A percentile compares a stretch with the other conserved stretches of the same genome.
Conservation (phyloP, 176 grass and related monocot species). For the Eragrostis curvula region DNA sequence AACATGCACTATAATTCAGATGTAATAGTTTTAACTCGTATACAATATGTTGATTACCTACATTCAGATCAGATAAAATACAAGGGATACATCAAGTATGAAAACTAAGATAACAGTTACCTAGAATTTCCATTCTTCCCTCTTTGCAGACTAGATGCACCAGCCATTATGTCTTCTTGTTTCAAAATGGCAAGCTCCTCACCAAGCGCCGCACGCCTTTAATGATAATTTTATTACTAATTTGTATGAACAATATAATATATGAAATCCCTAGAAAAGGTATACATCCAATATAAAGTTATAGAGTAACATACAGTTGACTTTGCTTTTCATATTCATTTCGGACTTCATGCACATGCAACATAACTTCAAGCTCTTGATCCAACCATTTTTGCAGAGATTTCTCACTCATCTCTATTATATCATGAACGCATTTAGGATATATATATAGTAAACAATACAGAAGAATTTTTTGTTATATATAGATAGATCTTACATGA, state of each 20-base stretch:
- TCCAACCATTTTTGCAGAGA: slow-evolving; percentile 91
- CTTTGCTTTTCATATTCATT: slow-evolving; percentile 98
- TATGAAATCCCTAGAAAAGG: not conserved
- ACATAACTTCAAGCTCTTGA: slow-evolving; percentile 98
- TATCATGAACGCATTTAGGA: slow-evolving; percentile 40
- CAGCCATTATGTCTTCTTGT: slow-evolving; percentile 65
- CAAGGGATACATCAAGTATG: slow-evolving; percentile 10
- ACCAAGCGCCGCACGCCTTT: slow-evolving; percentile 83
- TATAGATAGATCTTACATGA: slow-evolving; percentile 67
- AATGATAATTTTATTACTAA: slow-evolving; percentile 33
- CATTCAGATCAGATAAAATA: not conserved
- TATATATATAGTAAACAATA: slow-evolving; percentile 34
- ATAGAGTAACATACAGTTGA: slow-evolving; percentile 70
- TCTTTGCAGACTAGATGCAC: slow-evolving; percentile 57
- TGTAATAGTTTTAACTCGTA: slow-evolving; percentile 5
- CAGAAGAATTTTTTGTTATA: slow-evolving; percentile 16
- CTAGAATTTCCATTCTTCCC: slow-evolving; percentile 82
- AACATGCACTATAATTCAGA: slow-evolving; percentile 30
- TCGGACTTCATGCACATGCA: slow-evolving; percentile 95
- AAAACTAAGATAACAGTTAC: slow-evolving; percentile 50
- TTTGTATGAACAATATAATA: slow-evolving; percentile 9
- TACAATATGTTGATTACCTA: slow-evolving; percentile 9
- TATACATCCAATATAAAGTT: slow-evolving; percentile 18
- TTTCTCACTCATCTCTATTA: slow-evolving; percentile 83
- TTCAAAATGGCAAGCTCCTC: slow-evolving; percentile 95